A percentile compares a stretch with the other conserved stretches of the same genome.
phyloP scores from a whole-genome alignment of 768 basidiomycete species.

The Suillus cothurnatus region DNA sequence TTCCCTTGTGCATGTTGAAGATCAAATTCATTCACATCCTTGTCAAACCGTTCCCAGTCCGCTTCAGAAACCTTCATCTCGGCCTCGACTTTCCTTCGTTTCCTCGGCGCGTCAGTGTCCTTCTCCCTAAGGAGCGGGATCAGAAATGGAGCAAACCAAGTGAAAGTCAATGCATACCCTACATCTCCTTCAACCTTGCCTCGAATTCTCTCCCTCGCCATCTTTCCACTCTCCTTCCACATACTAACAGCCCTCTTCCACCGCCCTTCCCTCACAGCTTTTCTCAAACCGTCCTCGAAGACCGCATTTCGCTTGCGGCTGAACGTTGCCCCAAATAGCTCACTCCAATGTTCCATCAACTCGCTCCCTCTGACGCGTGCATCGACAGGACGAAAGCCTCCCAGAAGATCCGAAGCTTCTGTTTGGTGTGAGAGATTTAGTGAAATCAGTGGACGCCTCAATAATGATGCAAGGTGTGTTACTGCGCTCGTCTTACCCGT shows the following conservation, averaged over 20 bases:
- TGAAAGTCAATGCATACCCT: slow-evolving; percentile 20
- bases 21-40: slow-evolving; percentile 78
- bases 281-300: slow-evolving; percentile 80
- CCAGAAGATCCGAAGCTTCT: slow-evolving; percentile 90
- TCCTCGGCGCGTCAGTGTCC: slow-evolving; percentile 55
- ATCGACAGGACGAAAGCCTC: slow-evolving; percentile 96
- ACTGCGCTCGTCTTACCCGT: slow-evolving; percentile 97
- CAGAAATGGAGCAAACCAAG: not conserved
- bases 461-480: slow-evolving; percentile 80
- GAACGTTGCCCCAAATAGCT: slow-evolving; percentile 84
- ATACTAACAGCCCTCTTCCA: slow-evolving; percentile 85
- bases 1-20: slow-evolving; percentile 85
- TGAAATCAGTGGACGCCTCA: slow-evolving; percentile 77
- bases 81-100: slow-evolving; percentile 66
- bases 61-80: slow-evolving; percentile 46
- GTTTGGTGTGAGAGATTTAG: slow-evolving; percentile 97
- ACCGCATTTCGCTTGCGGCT: slow-evolving; percentile 88
- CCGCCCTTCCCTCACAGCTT: slow-evolving; percentile 77
- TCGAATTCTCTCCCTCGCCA: slow-evolving; percentile 68
- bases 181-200: slow-evolving; percentile 34
- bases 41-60: slow-evolving; percentile 70
- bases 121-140: slow-evolving; percentile 11
- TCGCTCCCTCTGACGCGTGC: slow-evolving; percentile 73
- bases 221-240: slow-evolving; percentile 76
- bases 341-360: slow-evolving; percentile 74